Evolutionary conservation across 495 filamentous ascomycete species (phyloP), one percentile per base, ranked within the genome.

Genomic region (Xylaria flabelliformis): DNA sequence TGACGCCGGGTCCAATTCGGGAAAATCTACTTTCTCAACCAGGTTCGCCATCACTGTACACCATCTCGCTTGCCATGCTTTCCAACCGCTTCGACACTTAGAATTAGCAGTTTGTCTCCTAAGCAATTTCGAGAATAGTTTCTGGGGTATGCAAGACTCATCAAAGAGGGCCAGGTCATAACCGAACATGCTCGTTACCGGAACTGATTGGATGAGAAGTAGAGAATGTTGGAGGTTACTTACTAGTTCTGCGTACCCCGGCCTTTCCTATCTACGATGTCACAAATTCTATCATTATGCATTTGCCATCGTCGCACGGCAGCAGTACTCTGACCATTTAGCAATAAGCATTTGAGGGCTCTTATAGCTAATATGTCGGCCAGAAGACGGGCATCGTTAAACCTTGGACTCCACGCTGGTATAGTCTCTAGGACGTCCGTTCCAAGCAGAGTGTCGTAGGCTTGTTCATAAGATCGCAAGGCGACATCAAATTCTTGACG

Each of bases 401-500:
- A 98, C 66, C 93, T 86, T 41, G 91, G 90, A 75, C 88, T 92
- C 94, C 94, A 97, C 72, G 90, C 93, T 1, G 93, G 91, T 69
- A 95, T 97, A 42, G 89, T 90, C 78, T 97, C 93, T 63, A 97
- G 91, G 8, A 97, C 88, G 77, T 97, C 94, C 7, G 90, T 82
- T 34, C 90, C 88, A 67, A 98, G 88, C 24, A 98, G 79, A 46
- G 86, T 90, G 34, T 96, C 94, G 76, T 97, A 94, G 8, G 94
- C 93, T 76, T 90, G 89, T 74, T 94, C 92, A 73, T 92, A 97
- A 67, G 92, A 94, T 41, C 93, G 88, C 63, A 90, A 83, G 0
- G 95, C 94, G 39, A 87, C 89, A 75, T 97, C 94, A 88, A 95
- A 93, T 76, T 98, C 95, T 77, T 93, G 91, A 15, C 95, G 88